Base-by-base conservation (phyloP, 306 rosid species). In the Chamaecrista fasciculata region DNA sequence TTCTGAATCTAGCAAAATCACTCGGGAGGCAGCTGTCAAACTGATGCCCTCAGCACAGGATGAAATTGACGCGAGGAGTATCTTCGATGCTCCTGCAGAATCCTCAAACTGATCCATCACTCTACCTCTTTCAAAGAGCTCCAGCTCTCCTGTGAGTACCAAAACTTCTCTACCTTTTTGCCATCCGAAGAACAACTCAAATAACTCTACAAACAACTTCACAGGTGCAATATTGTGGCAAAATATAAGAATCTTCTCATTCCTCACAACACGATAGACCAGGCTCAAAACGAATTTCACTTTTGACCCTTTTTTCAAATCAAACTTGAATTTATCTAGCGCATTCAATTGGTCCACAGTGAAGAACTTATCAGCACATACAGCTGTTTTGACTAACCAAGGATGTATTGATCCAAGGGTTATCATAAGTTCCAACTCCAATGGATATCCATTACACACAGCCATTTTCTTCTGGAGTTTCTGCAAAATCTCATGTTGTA, bases 21-120 rank as follows among this genome's bases (percentile, higher is more conserved):
- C 98, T 33, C 98, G 81, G 34, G 98, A 93, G 42, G 98, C 98
- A 1, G 98, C 97, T 8, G 98, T 93, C 81, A 93, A 77, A 78
- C 98, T 93, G 66, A 93, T 90, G 59, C 98, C 98, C 80, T 93
- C 98, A 16, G 96, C 98, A 58, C 98, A 94, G 47, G 98, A 96
- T 42, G 98, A 85, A 44, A 94, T 90, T 23, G 98, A 94, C 80
- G 98, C 98, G 61, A 94, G 92, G n/a, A 94, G 81, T 21, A 94
- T 85, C 82, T 77, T 90, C 2, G 98, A 84, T n/a, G 76, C 66
- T 57, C 98, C 94, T 14, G 74, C 78, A 6, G 94, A 74, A 37
- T 93, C 96, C 76, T 93, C 98, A 57, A 90, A 93, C 76, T 76
- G 77, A 68, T 93, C 97, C 90, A 93, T 93, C 56, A 93, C 84